Evolutionary conservation across 176 grass and related monocot species (phyloP), one percentile per base, ranked within the genome.

Genomic region (Hordeum marinum): DNA sequence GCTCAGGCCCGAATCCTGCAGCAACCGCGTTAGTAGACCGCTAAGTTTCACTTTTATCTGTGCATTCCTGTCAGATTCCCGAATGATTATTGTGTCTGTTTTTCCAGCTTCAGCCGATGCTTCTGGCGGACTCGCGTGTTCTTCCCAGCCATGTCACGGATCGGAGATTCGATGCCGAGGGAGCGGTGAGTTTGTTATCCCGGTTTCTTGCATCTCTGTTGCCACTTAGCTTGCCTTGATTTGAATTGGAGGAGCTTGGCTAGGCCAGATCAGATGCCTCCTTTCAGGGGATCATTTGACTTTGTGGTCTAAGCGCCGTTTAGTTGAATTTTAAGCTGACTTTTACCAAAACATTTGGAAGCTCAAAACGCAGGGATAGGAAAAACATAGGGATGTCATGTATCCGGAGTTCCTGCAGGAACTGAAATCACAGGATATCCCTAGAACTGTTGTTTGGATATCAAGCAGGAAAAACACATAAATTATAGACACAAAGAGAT

Each of bases 121-220:
- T 74, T 74, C 71, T 74, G 71, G 71, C 71, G 24, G 41, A 48
- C 71, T 9, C 42, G 71, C 42, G 71, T 11, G n/a, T 43, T 48
- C 71, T 74, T 74, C 71, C 24, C 41, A 74, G 71, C 41, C 71
- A 74, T 74, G 71, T 74, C 71, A 15, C 71, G 71, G 71, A 74
- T 24, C 71, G 71, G 71, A 74, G 71, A 74, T 74, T 25, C 42
- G 42, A 26, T 48, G 71, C 71, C 71, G 24, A 74, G 71, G 71
- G 40, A 74, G 71, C 42, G 71, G 71, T 74, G 71, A 74, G 71
- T 29, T 74, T 26, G 41, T 9, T 25, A 48, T 74, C 71, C 29
- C 39, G 37, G 42, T 72, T 25, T 72, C 68, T 25, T 25, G 39
- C 69, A 72, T 72, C 69, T 45, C 40, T 39, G 40, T 74, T 25